A percentile compares a stretch with the other conserved stretches of the same genome.
These are phyloP conservation scores for Ceratocystis huliohia DNA, from an alignment of 2,329 filamentous ascomycete species.

Conservation along the genomic window DNA sequence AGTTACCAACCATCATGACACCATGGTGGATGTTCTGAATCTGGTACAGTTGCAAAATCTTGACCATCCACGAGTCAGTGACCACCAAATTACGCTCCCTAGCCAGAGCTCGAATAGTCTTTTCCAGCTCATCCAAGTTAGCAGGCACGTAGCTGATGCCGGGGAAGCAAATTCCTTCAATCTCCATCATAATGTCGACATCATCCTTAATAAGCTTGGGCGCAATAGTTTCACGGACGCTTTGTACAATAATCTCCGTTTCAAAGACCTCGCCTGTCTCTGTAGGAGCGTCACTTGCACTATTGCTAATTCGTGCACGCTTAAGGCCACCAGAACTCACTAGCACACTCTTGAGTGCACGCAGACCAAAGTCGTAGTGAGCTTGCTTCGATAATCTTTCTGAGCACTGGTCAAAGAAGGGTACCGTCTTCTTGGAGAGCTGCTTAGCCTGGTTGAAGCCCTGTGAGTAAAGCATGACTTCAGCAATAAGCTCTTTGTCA, in stretches of 20 bases:
- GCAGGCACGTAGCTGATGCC: conserved; percentile 87
- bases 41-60: conserved; percentile 91
- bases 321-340: conserved; percentile 96
- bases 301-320: conserved; percentile 53
- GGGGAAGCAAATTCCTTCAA: conserved; percentile 80
- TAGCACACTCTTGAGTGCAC: conserved; percentile 94
- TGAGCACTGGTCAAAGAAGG: conserved; percentile 91
- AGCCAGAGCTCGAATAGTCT: conserved; percentile 71
- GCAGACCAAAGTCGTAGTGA: conserved; percentile 96
- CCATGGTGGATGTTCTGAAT: conserved; percentile 97
- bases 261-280: conserved; percentile 43
- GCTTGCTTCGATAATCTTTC: conserved; percentile 80
- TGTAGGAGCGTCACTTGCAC: conserved; percentile 35
- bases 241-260: conserved; percentile 96
- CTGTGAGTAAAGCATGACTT: conserved; percentile 99
- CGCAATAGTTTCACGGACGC: conserved; percentile 93
- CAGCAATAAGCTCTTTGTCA: conserved; percentile 97
- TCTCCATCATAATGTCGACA: conserved; percentile 72
- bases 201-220: conserved; percentile 91
- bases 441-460: conserved; percentile 94
- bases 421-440: conserved; percentile 88
- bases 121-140: conserved; percentile 64
- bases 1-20: conserved; percentile 99
- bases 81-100: conserved; percentile 76
- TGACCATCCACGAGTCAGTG: conserved; percentile 93